Conservation (phyloP, 2,329 filamentous ascomycete genomes). For the Emergomyces orientalis region DNA sequence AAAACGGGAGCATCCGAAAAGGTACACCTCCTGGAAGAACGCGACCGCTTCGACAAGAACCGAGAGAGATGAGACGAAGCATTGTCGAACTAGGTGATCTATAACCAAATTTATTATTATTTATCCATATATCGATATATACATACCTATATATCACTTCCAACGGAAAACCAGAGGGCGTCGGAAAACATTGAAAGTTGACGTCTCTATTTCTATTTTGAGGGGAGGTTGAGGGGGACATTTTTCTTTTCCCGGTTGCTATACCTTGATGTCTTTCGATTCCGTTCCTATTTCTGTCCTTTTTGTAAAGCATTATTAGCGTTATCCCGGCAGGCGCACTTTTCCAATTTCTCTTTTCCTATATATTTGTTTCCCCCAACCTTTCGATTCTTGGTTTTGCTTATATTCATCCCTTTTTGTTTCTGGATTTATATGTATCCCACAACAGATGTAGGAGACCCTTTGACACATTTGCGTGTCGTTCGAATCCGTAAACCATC, state of each 20-base stretch:
- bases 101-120: not conserved
- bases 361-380: not conserved
- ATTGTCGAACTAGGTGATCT: slow-evolving; percentile 14
- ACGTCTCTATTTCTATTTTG: not conserved
- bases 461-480: not conserved
- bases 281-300: not conserved
- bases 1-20: not conserved
- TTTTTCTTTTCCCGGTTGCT: not conserved
- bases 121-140: not conserved
- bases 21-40: not conserved
- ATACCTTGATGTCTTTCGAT: not conserved
- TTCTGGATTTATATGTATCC: not conserved
- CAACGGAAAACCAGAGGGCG: not conserved
- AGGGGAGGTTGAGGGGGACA: not conserved
- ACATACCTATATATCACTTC: not conserved
- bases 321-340: slow-evolving; percentile 3
- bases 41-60: not conserved
- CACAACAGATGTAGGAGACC: not conserved
- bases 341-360: not conserved
- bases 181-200: not conserved
- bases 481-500: not conserved
- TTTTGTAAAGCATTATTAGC: slow-evolving; percentile 1
- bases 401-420: not conserved
- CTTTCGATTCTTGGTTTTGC: not conserved
- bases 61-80: not conserved